Evolutionary conservation across 176 grass and related monocot species (phyloP), one percentile per base, ranked within the genome.

Genomic region (Carex myosuroides): DNA sequence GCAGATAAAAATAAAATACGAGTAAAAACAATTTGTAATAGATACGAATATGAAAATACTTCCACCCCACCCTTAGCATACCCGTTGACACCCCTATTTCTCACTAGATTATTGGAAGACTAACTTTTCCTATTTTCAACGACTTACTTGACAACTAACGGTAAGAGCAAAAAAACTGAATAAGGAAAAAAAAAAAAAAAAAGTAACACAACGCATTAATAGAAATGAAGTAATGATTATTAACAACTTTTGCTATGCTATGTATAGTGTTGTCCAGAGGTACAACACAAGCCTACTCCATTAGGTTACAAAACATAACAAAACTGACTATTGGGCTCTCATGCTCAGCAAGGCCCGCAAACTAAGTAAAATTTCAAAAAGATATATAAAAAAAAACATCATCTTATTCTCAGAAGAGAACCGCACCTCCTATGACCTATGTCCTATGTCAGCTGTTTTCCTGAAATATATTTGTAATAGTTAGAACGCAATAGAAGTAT

Each of bases 161-260:
- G 54, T 39, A 60, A 4, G 30, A 79, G 16, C 17, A 35, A 44
- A 22, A 41, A 62, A 62, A 84, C 30, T 26, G 12, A 32, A 46
- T 9, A 46, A 10, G 8, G 8, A 46, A 46, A 46, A 56, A 32
- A 70, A 46, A 56, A 56, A 30, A 77, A 16, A 18, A 52, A 56
- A 6, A n/a, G 11, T 67, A 81, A 64, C 66, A 66, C 52, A 83
- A 86, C 67, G 61, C 84, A 78, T 84, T 73, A 81, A 86, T 67
- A 86, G 39, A 62, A 79, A 72, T 12, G 26, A 66, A 85, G 91
- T 72, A n/a, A 88, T 84, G 50, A 90, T 90, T 94, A 92, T 90
- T 92, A 85, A 85, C 84, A 83, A 72, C 82, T 56, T 41, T 82
- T 35, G 77, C 77, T 79, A 72, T 90, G 80, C 84, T 79, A 87